These are phyloP conservation scores for Fusarium keratoplasticum DNA, from an alignment of 2,329 filamentous ascomycete species.

Conservation along the genomic window DNA sequence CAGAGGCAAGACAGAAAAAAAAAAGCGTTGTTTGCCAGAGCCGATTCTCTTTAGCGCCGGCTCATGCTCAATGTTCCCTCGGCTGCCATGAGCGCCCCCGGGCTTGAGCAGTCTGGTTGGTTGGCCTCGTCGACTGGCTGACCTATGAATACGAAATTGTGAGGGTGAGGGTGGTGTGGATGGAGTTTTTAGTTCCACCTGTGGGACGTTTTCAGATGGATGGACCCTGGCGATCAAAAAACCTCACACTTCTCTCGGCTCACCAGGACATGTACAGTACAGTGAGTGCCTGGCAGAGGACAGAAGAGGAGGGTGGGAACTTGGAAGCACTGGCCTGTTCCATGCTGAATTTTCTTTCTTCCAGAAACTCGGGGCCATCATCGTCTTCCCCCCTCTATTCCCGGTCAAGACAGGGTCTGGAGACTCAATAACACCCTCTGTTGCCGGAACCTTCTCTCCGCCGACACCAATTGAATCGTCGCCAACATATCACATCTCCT, in stretches of 20 bases:
- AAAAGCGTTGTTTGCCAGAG: neutral
- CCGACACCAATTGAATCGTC: constrained; percentile 1
- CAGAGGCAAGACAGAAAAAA: neutral
- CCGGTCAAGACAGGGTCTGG: neutral
- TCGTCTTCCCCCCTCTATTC: neutral
- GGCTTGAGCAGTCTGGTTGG: constrained; percentile 4
- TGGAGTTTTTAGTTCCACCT: constrained; percentile 20
- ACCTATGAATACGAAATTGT: neutral
- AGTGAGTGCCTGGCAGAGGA: neutral
- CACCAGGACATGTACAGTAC: neutral
- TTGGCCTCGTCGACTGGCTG: neutral
- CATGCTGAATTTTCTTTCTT: neutral
- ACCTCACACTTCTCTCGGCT: constrained; percentile 5
- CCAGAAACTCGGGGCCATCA: neutral
- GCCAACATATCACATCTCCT: constrained; percentile 5
- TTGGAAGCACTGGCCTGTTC: neutral
- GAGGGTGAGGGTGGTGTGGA: constrained; percentile 12
- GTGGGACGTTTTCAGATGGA: constrained; percentile 30
- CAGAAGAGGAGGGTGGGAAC: neutral
- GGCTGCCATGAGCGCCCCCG: neutral
- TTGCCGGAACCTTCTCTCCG: constrained; percentile 32
- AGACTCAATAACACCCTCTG: neutral
- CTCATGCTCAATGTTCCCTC: neutral
- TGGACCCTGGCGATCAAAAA: constrained; percentile 40
- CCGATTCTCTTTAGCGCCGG: neutral